Evolutionary conservation across 495 filamentous ascomycete species (phyloP), one percentile per base, ranked within the genome.

Genomic region (Cairneyella variabilis): DNA sequence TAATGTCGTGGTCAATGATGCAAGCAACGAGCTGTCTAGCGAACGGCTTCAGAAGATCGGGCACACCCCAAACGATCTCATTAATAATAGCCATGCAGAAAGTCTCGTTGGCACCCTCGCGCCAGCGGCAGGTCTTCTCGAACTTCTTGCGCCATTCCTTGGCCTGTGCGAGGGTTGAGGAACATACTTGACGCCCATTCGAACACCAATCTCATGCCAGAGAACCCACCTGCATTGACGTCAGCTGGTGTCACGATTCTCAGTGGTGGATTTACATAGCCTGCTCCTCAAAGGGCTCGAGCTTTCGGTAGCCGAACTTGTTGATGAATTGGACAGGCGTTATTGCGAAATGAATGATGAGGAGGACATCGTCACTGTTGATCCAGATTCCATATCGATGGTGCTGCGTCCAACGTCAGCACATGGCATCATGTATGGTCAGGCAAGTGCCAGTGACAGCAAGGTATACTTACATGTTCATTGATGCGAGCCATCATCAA

Each of bases 351-450:
- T 48, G 30, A 16, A 32, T 42, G 2, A 40, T 53, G 18, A 66
- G 49, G 12, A 64, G 38, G 11, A 62, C 42, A 23, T 56, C 64
- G 42, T 66, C 62, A 37, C 62, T 64, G 45, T 64, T 66, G 41
- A 66, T 66, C n/a, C 18, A 39, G 14, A 8, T 18, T 2, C 55
- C 61, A 42, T 62, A 62, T 14, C 53, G 32, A 20, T 48, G 54
- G 37, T 64, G 61, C 48, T 51, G 17, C 20, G 45, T 7, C 6
- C 28, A 32, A 14, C 6, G 28, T 32, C 28, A 32, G 28, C 14
- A 14, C 28, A 32, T 32, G 28, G 6, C 14, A 6, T 32, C 14
- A 14, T 32, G 6, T n/a, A n/a, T n/a, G n/a, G n/a, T n/a, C n/a
- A n/a, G n/a, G n/a, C n/a, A n/a, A n/a, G n/a, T n/a, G n/a, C 16